A percentile compares a stretch with the other conserved stretches of the same genome.
phyloP scores from a whole-genome alignment of 2,329 filamentous ascomycete species.

The Pezicula radicicola region DNA sequence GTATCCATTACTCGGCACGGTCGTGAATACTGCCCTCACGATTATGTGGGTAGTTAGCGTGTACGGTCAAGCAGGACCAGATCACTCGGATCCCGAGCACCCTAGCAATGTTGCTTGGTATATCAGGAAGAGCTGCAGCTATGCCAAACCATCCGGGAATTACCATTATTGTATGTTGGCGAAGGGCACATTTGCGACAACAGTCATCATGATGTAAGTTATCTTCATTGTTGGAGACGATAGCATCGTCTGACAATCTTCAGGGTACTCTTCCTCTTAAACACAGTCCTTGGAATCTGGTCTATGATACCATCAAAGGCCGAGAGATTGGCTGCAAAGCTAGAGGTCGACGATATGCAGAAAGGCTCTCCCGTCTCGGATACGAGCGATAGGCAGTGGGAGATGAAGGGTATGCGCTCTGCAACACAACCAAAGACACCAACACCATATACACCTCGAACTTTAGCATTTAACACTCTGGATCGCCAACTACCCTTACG shows the following conservation, averaged over 20 bases:
- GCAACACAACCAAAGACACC: slow-evolving; percentile 36
- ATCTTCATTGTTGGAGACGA: slow-evolving; percentile 1
- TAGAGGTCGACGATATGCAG: slow-evolving; percentile 44
- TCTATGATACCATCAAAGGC: slow-evolving; percentile 39
- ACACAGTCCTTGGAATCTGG: slow-evolving; percentile 57
- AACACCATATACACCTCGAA: slow-evolving; percentile 60
- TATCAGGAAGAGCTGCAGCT: slow-evolving; percentile 64
- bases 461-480: slow-evolving; percentile 63
- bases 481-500: slow-evolving; percentile 55
- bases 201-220: slow-evolving; percentile 66
- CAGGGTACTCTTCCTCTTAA: slow-evolving; percentile 58
- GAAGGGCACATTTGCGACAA: slow-evolving; percentile 63
- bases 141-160: slow-evolving; percentile 51
- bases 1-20: slow-evolving; percentile 60
- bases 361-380: slow-evolving; percentile 32
- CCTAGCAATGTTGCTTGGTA: slow-evolving; percentile 70
- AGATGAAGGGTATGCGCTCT: slow-evolving; percentile 51
- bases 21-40: slow-evolving; percentile 55
- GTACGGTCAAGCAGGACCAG: slow-evolving; percentile 70
- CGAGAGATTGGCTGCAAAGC: slow-evolving; percentile 46
- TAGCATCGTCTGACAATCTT: background rate
- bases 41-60: slow-evolving; percentile 64
- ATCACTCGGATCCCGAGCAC: slow-evolving; percentile 63
- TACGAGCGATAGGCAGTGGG: slow-evolving; percentile 47
- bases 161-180: slow-evolving; percentile 64